A percentile compares a stretch with the other conserved stretches of the same genome.
phyloP scores from a whole-genome alignment of 2,329 filamentous ascomycete species.

The Aspergillus pseudoterreus region DNA sequence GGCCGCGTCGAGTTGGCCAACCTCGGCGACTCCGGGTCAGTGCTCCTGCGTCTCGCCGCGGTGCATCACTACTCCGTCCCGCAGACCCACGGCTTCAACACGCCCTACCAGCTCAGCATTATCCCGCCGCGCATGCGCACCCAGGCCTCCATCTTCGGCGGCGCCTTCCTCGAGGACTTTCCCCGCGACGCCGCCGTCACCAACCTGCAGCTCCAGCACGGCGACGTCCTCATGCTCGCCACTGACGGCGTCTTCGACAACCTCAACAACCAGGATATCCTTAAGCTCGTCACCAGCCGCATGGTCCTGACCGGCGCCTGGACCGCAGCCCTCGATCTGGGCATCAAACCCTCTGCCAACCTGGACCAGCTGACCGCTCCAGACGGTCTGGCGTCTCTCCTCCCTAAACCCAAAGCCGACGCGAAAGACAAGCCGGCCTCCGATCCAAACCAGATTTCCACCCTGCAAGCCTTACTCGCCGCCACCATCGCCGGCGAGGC shows the following conservation, averaged over 20 bases:
- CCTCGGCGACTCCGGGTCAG: slow-evolving; percentile 89
- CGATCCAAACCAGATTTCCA: slow-evolving; percentile 34
- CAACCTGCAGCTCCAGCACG: slow-evolving; percentile 73
- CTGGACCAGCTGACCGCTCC: slow-evolving; percentile 53
- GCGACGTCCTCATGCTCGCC: slow-evolving; percentile 88
- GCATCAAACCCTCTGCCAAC: slow-evolving; percentile 61
- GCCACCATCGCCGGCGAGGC: slow-evolving; percentile 76
- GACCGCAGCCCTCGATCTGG: slow-evolving; percentile 57
- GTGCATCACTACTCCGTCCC: slow-evolving; percentile 78
- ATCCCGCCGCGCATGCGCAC: slow-evolving; percentile 75
- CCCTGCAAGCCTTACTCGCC: slow-evolving; percentile 74
- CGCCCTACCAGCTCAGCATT: slow-evolving; percentile 88
- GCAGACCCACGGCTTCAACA: slow-evolving; percentile 97
- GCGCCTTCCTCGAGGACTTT: slow-evolving; percentile 73
- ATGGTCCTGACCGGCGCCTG: slow-evolving; percentile 76
- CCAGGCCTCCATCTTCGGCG: slow-evolving; percentile 80
- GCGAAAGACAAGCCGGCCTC: slow-evolving; percentile 11
- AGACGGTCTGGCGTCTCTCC: slow-evolving; percentile 36
- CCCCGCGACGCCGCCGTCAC: slow-evolving; percentile 80
- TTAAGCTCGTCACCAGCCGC: slow-evolving; percentile 70
- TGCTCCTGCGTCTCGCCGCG: slow-evolving; percentile 79
- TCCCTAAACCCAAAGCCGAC: slow-evolving; percentile 11
- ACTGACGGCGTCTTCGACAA: slow-evolving; percentile 98
- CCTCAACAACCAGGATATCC: slow-evolving; percentile 81
- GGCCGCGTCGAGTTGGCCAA: slow-evolving; percentile 86